Evolutionary conservation across 257 asterid species (phyloP).

Genomic region (Hygrophila difformis): DNA sequence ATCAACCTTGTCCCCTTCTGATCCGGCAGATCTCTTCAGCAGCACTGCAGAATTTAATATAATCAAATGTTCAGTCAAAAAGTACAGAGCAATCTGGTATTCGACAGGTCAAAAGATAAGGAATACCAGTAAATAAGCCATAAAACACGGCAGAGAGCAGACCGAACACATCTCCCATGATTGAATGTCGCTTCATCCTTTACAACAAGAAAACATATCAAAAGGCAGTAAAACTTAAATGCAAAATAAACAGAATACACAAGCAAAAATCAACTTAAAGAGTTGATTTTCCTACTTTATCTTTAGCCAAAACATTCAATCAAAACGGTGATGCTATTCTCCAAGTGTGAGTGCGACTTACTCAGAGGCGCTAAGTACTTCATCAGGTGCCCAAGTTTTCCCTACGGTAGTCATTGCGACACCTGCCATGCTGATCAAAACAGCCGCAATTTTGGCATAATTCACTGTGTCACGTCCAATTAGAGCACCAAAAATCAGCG

Average conservation of each 20-base stretch:
- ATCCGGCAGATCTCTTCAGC: slow-evolving; percentile 65
- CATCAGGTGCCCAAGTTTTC: slow-evolving; percentile 75
- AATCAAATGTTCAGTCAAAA: too few relatives aligned
- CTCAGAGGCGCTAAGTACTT: slow-evolving; percentile 41
- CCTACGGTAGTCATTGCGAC: slow-evolving; percentile 76
- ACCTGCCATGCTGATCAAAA: slow-evolving; percentile 58
- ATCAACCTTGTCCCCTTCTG: slow-evolving; percentile 57
- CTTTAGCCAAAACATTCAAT: too few relatives aligned
- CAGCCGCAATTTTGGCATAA: slow-evolving; percentile 48
- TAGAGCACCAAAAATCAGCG: slow-evolving; percentile 66
- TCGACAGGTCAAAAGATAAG: too few relatives aligned
- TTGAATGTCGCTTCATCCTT: slow-evolving; percentile 41
- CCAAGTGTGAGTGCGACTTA: too few relatives aligned
- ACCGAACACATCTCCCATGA: slow-evolving; percentile 62
- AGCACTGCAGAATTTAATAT: slow-evolving; percentile 41
- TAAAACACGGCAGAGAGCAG: slow-evolving; percentile 62
- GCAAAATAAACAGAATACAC: too few relatives aligned
- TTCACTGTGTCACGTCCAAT: slow-evolving; percentile 53
- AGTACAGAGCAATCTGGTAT: too few relatives aligned
- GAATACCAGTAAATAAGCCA: slow-evolving; percentile 66
- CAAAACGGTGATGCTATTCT: too few relatives aligned
- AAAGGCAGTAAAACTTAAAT: neutral
- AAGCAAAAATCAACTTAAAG: too few relatives aligned
- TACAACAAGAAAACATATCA: slow-evolving; percentile 8
- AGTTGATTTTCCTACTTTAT: too few relatives aligned